A percentile compares a stretch with the other conserved stretches of the same genome.
phyloP scores from a whole-genome alignment of 805 yeast species.

The Torulaspora delbrueckii region DNA sequence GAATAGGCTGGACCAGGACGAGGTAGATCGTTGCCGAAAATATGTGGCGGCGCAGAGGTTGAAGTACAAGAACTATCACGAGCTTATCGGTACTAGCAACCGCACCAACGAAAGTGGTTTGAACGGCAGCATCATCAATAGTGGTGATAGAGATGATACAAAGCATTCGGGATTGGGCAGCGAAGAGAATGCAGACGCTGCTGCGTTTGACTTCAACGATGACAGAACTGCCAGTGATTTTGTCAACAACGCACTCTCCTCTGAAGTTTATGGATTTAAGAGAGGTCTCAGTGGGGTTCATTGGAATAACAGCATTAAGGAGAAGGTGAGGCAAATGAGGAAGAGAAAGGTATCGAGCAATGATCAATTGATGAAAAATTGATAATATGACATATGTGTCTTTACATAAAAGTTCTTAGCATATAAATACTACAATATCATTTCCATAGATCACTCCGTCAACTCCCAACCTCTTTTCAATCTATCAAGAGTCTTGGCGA shows the following conservation, averaged over 20 bases:
- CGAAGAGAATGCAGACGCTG: background rate
- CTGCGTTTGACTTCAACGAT: conserved; percentile 1
- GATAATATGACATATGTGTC: background rate
- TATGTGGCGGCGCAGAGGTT: conserved; percentile 66
- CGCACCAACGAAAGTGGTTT: conserved; percentile 5
- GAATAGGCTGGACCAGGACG: conserved; percentile 76
- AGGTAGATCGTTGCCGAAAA: conserved; percentile 68
- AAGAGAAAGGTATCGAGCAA: conserved; percentile 22
- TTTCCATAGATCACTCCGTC: conserved; percentile 19
- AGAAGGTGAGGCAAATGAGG: conserved; percentile 45
- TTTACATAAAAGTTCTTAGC: conserved; percentile 4
- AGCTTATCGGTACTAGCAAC: conserved; percentile 13
- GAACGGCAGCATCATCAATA: background rate
- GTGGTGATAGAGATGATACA: background rate
- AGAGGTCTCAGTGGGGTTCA: conserved; percentile 47
- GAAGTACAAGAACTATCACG: conserved; percentile 31
- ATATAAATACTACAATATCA: background rate
- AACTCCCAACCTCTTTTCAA: conserved; percentile 41
- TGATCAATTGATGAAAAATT: background rate
- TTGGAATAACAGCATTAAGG: conserved; percentile 58
- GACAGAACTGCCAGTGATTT: conserved; percentile 22
- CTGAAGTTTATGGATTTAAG: conserved; percentile 42
- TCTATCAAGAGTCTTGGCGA: conserved; percentile 31
- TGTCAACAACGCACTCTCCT: conserved; percentile 35
- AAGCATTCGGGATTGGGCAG: background rate